phyloP scores from a whole-genome alignment of 2,329 filamentous ascomycete genomes.

The Aspergillus amoenus region DNA sequence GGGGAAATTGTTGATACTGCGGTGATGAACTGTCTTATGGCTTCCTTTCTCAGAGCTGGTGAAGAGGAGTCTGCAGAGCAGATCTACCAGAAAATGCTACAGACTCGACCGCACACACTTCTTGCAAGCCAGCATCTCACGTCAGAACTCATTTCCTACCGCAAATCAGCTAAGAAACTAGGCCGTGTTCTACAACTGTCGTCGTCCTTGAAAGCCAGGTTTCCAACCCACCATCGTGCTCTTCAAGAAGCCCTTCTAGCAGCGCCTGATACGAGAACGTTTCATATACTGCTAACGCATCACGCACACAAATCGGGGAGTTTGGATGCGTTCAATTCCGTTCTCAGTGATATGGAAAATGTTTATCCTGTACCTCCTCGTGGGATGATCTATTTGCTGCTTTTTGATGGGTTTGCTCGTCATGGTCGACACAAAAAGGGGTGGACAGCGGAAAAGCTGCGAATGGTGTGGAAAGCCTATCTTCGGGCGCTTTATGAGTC shows the following conservation, averaged over 20 bases:
- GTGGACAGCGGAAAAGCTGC: conserved; percentile 72
- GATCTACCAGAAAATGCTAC: conserved; percentile 83
- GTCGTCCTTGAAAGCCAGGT: conserved; percentile 42
- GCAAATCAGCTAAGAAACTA: conserved; percentile 42
- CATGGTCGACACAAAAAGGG: conserved; percentile 68
- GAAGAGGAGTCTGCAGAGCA: conserved; percentile 76
- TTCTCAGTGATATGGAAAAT: conserved; percentile 77
- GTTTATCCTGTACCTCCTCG: conserved; percentile 66
- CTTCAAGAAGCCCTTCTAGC: conserved; percentile 68
- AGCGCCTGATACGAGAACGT: conserved; percentile 75
- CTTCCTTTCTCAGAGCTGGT: conserved; percentile 71
- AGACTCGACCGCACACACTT: conserved; percentile 45
- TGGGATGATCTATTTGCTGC: conserved; percentile 72
- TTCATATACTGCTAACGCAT: conserved; percentile 74
- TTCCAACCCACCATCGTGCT: conserved; percentile 57
- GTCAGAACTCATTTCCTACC: conserved; percentile 39
- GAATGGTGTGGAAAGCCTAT: conserved; percentile 66
- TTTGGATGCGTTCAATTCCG: conserved; percentile 66
- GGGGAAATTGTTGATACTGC: conserved; percentile 87
- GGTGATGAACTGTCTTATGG: conserved; percentile 82
- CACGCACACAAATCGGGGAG: conserved; percentile 69
- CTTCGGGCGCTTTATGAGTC: conserved; percentile 46
- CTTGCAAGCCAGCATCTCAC: conserved; percentile 22
- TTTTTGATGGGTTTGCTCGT: conserved; percentile 77
- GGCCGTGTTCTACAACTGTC: conserved; percentile 50